Evolutionary conservation across 2,329 filamentous ascomycete genomes (phyloP).

Genomic region (Cladosporium sp.): DNA sequence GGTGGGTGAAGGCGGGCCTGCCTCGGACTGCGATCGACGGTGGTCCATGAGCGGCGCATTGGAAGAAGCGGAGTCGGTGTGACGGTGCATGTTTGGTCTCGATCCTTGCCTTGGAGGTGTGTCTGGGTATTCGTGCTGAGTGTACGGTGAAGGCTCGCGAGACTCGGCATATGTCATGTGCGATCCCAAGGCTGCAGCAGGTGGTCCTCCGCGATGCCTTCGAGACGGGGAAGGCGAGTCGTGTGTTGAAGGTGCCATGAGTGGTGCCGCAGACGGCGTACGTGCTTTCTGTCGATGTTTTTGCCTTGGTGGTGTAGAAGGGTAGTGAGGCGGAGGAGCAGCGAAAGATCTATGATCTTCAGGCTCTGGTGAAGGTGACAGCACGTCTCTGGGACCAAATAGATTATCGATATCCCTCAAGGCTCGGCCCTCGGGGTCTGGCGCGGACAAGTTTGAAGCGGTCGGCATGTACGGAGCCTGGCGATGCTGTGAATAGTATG

Average conservation of each 20-base stretch:
- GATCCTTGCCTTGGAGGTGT: not conserved
- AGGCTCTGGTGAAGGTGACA: constrained; percentile 22
- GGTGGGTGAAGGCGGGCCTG: constrained; percentile 10
- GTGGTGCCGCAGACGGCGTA: constrained; percentile 1
- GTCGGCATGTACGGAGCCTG: constrained; percentile 8
- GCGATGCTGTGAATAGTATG: not conserved
- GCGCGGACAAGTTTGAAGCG: constrained; percentile 9
- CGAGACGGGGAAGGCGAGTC: constrained; percentile 1
- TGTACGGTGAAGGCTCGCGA: constrained; percentile 9
- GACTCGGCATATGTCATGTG: constrained; percentile 13
- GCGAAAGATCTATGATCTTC: constrained; percentile 11
- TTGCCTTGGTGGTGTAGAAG: not conserved
- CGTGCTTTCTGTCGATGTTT: not conserved
- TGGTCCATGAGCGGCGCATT: constrained; percentile 23
- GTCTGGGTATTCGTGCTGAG: constrained; percentile 2
- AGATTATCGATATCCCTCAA: constrained; percentile 27
- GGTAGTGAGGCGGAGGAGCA: not conserved
- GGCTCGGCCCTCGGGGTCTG: constrained; percentile 13
- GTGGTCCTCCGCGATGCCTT: constrained; percentile 9
- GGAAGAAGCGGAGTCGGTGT: constrained; percentile 23
- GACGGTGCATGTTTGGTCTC: constrained; percentile 15
- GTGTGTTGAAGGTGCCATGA: not conserved
- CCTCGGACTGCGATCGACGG: not conserved
- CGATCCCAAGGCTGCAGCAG: not conserved
- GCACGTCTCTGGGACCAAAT: constrained; percentile 18